Base-by-base conservation (phyloP, 257 asterid genomes). In the Fraxinus pennsylvanica region DNA sequence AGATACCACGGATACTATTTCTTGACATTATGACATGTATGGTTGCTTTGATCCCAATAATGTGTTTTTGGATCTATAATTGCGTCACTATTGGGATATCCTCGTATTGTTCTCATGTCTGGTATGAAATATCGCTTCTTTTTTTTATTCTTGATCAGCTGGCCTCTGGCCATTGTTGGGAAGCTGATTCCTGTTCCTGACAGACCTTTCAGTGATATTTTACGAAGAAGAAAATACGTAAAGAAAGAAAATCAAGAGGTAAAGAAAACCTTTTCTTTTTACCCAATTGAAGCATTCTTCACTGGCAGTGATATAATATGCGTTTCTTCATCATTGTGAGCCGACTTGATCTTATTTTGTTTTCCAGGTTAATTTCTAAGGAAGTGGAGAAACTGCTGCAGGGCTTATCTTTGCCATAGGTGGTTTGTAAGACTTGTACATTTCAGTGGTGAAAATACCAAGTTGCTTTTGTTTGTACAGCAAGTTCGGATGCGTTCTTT, bases 101-200 rank as follows among this genome's bases (percentile, higher is more conserved):
- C 33, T 82, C 17, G 52, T 30, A 14, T 68, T 47, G 4, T 45
- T 79, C 35, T 8, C 71, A 43, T 38, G 30, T 70, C 71, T 78
- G 71, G 73, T 63, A 35, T 57, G 30, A 9, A 66, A 72, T 63
- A 14, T 72, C 21, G 2, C n/a, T 80, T 0, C 8, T 75, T 0
- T 0, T n/a, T 39, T 25, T n/a, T 76, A 12, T 63, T 27, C 52
- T 22, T 63, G 69, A 21, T 73, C 81, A 89, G 93, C 35, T 89
- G 91, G 93, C 93, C 93, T 36, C 93, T 89, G 78, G 93, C 93
- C 69, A 78, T 77, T 59, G 86, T 83, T 73, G 93, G 91, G 65
- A 89, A 89, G 80, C 76, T 89, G 47, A 79, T 87, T 22, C 93
- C 91, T 6, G 93, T 89, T 39, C 93, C 94, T 0, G 83, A 84